Conservation (phyloP, 345 rosid genomes). For the Garcia nutans region DNA sequence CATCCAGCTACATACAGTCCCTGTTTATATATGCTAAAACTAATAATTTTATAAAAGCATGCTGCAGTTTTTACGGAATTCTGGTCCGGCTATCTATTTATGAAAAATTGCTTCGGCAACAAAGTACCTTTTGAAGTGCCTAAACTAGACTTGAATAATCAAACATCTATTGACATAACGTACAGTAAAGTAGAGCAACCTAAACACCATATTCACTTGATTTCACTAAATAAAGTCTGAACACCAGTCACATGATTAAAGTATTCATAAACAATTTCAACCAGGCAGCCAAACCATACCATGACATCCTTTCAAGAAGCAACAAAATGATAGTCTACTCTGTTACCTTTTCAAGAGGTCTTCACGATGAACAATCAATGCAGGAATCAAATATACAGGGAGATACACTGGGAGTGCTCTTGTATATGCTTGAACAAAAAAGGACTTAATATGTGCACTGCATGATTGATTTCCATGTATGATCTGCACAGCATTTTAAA, state of each 20-base stretch:
- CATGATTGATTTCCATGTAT: constrained; percentile 88
- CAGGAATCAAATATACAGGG: constrained; percentile 90
- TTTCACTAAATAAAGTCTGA: not conserved
- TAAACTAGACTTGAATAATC: not conserved
- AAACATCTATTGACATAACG: not conserved
- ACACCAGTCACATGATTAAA: not conserved
- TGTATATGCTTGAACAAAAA: constrained; percentile 72
- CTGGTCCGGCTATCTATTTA: not conserved
- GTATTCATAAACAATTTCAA: constrained; percentile 1
- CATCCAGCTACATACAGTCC: not conserved
- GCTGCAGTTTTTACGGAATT: constrained; percentile 3
- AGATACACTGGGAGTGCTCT: constrained; percentile 90
- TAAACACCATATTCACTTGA: not conserved
- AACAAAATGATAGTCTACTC: constrained; percentile 5
- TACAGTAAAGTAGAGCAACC: not conserved
- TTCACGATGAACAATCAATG: constrained; percentile 87
- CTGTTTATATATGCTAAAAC: not conserved
- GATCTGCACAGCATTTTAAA: constrained; percentile 53
- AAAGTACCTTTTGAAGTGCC: not conserved
- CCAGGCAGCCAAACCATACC: not conserved
- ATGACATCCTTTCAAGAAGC: not conserved
- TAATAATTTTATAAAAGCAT: not conserved
- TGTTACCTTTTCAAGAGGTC: constrained; percentile 71
- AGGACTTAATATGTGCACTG: constrained; percentile 54
- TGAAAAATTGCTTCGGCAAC: not conserved